Evolutionary conservation across 2,329 filamentous ascomycete species (phyloP).

Genomic region (Lachnellula hyalina): DNA sequence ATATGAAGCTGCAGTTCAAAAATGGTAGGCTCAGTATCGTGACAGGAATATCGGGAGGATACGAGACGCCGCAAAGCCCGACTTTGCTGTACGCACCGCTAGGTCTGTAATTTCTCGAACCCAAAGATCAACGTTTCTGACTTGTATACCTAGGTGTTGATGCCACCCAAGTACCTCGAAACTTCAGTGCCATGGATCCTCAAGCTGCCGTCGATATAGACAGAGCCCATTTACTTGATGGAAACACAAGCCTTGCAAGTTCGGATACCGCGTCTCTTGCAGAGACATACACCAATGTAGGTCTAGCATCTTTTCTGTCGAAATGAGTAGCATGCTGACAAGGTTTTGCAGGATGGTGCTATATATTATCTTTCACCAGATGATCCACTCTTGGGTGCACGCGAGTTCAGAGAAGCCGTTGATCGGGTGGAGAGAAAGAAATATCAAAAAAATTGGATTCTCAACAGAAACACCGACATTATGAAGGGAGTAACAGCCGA

Average conservation of each 20-base stretch:
- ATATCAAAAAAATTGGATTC: not conserved
- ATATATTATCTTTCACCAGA: not conserved
- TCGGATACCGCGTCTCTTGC: not conserved
- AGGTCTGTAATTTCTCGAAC: not conserved
- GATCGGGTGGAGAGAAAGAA: not conserved
- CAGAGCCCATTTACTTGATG: slow-evolving; percentile 6
- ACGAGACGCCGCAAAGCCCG: slow-evolving; percentile 14
- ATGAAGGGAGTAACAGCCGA: too few relatives aligned
- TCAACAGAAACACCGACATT: not conserved
- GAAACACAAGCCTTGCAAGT: not conserved
- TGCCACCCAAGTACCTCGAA: slow-evolving; percentile 2
- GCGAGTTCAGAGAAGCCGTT: not conserved
- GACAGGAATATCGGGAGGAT: slow-evolving; percentile 14
- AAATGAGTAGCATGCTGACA: not conserved
- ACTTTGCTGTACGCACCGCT: slow-evolving; percentile 9
- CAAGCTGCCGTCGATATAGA: slow-evolving; percentile 5
- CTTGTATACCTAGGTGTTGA: slow-evolving; percentile 14
- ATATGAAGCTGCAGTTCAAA: slow-evolving; percentile 21
- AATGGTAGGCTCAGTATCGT: slow-evolving; percentile 17
- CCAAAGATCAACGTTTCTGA: not conserved
- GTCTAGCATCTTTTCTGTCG: not conserved
- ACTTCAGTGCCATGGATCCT: slow-evolving; percentile 11
- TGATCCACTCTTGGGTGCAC: not conserved
- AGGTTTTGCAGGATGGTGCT: not conserved
- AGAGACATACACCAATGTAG: not conserved